Conservation (phyloP, 192 early-diverging fungal genomes). For the Geranomyces variabilis region DNA sequence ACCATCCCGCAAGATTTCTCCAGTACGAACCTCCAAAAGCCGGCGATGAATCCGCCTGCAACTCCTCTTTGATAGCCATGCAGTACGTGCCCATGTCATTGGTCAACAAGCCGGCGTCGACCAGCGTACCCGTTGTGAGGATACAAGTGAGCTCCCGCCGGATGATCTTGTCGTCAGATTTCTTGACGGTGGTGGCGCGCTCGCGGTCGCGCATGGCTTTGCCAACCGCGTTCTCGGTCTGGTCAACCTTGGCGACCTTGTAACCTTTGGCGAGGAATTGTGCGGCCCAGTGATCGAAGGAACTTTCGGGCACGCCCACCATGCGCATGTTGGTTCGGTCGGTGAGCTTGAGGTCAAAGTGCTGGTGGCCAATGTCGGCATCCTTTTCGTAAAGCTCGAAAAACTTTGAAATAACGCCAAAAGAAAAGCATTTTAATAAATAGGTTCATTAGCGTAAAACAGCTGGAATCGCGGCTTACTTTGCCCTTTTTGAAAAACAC, state of each 20-base stretch:
- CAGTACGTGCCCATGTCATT: conserved; percentile 93
- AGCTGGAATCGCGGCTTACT: conserved; percentile 47
- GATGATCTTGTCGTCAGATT: conserved; percentile 70
- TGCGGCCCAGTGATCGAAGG: conserved; percentile 86
- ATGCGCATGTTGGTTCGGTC: conserved; percentile 99
- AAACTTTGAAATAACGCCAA: conserved; percentile 21
- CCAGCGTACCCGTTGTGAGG: conserved; percentile 88
- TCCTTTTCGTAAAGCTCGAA: conserved; percentile 98
- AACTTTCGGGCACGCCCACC: conserved; percentile 94
- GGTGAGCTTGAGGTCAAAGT: conserved; percentile 95
- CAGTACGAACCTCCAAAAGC: conserved; percentile 20
- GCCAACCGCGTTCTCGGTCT: conserved; percentile 92
- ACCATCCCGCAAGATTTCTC: conserved; percentile 3
- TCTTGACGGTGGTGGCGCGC: conserved; percentile 23
- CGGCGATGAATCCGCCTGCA: conserved; percentile 19
- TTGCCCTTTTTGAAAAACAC: conserved; percentile 99
- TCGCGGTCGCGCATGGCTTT: conserved; percentile 87
- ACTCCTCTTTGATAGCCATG: conserved; percentile 78
- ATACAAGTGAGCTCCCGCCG: conserved; percentile 82
- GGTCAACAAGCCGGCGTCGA: conserved; percentile 84
- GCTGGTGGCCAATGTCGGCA: conserved; percentile 92
- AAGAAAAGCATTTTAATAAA: conserved; percentile 4
- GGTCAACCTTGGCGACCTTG: conserved; percentile 96
- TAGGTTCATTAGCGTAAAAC: background rate
- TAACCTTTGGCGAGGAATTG: conserved; percentile 64